Evolutionary conservation across 2,329 filamentous ascomycete genomes (phyloP).

Genomic region (Arthrobotrys sinensis): DNA sequence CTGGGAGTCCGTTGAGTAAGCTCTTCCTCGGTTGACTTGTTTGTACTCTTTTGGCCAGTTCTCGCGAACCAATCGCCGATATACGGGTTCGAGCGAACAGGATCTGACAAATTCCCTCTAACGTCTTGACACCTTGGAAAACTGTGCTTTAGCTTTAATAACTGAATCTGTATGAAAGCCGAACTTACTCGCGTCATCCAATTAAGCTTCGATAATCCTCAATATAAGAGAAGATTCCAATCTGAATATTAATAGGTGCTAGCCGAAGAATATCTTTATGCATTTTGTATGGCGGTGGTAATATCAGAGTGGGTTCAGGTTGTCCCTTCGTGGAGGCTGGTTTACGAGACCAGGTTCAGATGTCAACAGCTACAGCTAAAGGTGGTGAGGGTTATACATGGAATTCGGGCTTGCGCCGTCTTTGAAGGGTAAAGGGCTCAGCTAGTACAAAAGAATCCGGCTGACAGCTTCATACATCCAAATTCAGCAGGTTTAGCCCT

Average conservation of each 20-base stretch:
- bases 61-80: constrained; percentile 4
- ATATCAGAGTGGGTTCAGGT: too few relatives aligned
- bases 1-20: background rate
- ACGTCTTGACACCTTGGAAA: constrained; percentile 17
- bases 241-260: constrained; percentile 16
- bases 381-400: too few relatives aligned
- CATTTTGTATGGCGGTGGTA: background rate
- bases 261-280: constrained; percentile 17
- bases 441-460: too few relatives aligned
- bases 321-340: too few relatives aligned
- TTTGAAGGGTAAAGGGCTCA: too few relatives aligned
- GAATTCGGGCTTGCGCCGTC: too few relatives aligned
- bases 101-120: constrained; percentile 2
- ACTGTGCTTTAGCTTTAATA: background rate
- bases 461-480: too few relatives aligned
- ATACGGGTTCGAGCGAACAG: constrained; percentile 14
- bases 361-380: too few relatives aligned
- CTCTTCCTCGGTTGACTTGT: background rate
- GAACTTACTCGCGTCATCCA: constrained; percentile 4
- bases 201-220: constrained; percentile 15
- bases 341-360: too few relatives aligned
- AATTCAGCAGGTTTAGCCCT: too few relatives aligned
- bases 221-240: constrained; percentile 13
- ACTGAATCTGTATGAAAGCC: background rate
- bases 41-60: constrained; percentile 21